Conservation (phyloP, 2,329 filamentous ascomycete genomes). For the Fusarium sarcochroum region DNA sequence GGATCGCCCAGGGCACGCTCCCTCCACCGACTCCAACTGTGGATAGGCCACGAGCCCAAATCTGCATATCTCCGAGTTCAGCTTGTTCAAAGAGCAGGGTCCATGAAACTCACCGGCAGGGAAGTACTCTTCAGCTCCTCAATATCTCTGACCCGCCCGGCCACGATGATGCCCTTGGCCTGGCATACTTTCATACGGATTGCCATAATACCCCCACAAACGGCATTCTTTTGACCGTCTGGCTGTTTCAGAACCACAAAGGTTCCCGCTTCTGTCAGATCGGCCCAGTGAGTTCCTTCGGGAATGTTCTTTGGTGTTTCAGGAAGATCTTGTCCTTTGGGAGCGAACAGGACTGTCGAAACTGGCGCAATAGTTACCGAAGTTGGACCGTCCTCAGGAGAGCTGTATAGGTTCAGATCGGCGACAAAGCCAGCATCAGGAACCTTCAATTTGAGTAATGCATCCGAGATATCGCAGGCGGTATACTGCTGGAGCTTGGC, state of each 20-base stretch:
- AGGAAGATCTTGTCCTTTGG: constrained; percentile 63
- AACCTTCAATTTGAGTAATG: constrained; percentile 77
- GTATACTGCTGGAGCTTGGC: constrained; percentile 56
- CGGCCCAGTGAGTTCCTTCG: constrained; percentile 75
- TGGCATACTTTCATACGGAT: constrained; percentile 74
- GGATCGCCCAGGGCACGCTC: constrained; percentile 68
- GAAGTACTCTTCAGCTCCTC: constrained; percentile 68
- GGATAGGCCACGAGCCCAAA: constrained; percentile 70
- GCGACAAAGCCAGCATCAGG: constrained; percentile 76
- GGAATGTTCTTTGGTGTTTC: constrained; percentile 65
- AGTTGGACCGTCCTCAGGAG: constrained; percentile 42
- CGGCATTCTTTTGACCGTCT: constrained; percentile 74
- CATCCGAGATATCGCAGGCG: constrained; percentile 77
- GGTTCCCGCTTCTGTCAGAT: constrained; percentile 70
- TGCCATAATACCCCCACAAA: constrained; percentile 84
- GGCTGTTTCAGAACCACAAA: constrained; percentile 79
- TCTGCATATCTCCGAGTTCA: constrained; percentile 52
- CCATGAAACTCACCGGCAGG: constrained; percentile 65
- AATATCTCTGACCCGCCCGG: constrained; percentile 77
- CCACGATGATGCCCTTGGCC: constrained; percentile 74
- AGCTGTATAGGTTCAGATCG: constrained; percentile 62
- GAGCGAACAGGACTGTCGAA: constrained; percentile 73
- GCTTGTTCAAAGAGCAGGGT: constrained; percentile 21
- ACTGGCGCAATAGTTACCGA: constrained; percentile 64
- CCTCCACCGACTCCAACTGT: constrained; percentile 71